Base-by-base conservation (phyloP, 1,139 yeast genomes). In the Wickerhamiella pararugosa region DNA sequence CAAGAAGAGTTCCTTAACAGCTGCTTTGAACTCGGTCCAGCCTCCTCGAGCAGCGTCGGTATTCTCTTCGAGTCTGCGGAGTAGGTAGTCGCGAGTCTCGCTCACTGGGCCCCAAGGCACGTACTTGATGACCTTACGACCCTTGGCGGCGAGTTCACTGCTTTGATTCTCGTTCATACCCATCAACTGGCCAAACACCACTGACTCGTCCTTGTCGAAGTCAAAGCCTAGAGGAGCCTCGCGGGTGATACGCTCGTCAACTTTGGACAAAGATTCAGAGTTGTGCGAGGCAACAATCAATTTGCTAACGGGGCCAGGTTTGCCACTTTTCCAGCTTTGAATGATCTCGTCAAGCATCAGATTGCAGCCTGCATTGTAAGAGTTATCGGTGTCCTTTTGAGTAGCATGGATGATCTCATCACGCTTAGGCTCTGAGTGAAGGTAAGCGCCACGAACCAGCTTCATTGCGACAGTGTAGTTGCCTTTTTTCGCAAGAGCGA, bases 21-120 rank as follows among this genome's bases (percentile, higher is more conserved):
- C 76, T 39, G 76, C 77, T 55, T 69, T 73, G 39, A 80, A 69
- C 55, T 81, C 69, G 36, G 79, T 79, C 73, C 79, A 76, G 33
- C 96, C 96, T 49, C 83, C 84, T 65, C 92, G 78, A 6, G 86
- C 94, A 9, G 97, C 94, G 62, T 87, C 96, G 29, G 95, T 95
- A 56, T 90, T 90, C 65, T 90, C 98, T 64, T 87, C 96, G 51
- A 90, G 69, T 64, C 98, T 75, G 68, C 98, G 79, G 50, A 79
- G 68, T 52, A 90, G 66, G 59, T 90, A 90, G 53, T 84, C 94
- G 65, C 83, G 84, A 45, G 96, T 86, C 64, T 90, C 97, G 52
- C 75, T 65, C 45, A 94, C 93, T 33, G 97, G 97, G 7, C 97
- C 97, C 96, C 97, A 90, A 11, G 97, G 94, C 50, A 90, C 95